phyloP scores from a whole-genome alignment of 345 rosid genomes.

The Eutrema heterophyllum region DNA sequence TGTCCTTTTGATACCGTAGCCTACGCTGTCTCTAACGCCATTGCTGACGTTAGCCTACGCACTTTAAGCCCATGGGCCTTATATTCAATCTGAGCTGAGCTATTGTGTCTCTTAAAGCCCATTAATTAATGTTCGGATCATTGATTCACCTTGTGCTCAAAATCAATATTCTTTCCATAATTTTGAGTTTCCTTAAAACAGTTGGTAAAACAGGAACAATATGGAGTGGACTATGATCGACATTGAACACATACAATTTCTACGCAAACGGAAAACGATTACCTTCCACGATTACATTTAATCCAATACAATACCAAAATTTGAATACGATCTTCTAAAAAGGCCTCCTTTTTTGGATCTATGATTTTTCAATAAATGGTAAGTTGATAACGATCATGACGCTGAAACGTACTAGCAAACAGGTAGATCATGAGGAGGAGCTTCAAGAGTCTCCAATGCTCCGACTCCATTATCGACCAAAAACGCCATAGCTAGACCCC shows the following conservation, averaged over 20 bases:
- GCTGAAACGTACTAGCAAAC: slow-evolving; percentile 41
- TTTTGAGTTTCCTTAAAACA: background rate
- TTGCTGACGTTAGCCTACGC: slow-evolving; percentile 3
- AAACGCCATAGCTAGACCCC: slow-evolving; percentile 92
- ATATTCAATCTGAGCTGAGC: background rate
- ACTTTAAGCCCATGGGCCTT: background rate
- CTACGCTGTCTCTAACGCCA: too few species aligned
- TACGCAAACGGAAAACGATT: background rate
- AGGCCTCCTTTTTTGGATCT: background rate
- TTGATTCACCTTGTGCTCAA: background rate
- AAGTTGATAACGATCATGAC: background rate
- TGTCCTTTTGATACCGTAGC: background rate
- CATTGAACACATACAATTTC: background rate
- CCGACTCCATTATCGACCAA: slow-evolving; percentile 75
- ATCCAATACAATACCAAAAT: slow-evolving; percentile 8
- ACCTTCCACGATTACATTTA: background rate
- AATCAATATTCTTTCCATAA: background rate
- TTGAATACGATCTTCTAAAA: background rate
- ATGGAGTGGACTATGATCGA: background rate
- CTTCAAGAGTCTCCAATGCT: slow-evolving; percentile 46
- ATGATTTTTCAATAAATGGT: background rate
- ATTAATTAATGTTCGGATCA: background rate
- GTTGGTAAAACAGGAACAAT: background rate
- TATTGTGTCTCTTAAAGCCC: background rate
- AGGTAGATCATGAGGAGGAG: slow-evolving; percentile 73